Evolutionary conservation across 768 basidiomycete species (phyloP).

Genomic region (Leccinum pellstonianum): DNA sequence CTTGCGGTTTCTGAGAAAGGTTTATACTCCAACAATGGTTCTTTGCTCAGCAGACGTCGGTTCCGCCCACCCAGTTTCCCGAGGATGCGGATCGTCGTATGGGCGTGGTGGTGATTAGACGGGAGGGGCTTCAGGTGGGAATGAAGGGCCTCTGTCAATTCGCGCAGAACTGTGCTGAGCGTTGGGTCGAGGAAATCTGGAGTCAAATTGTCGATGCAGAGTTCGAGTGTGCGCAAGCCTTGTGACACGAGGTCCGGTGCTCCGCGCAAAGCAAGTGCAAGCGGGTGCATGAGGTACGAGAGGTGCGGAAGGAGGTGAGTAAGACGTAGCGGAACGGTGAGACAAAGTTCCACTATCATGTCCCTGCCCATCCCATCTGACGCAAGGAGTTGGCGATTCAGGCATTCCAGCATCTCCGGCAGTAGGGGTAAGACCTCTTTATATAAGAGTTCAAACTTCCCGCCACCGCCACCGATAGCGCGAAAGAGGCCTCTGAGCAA

Average conservation of each 20-base stretch:
- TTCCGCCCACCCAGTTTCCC: constrained; percentile 97
- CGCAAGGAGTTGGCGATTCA: constrained; percentile 85
- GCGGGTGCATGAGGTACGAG: constrained; percentile 92
- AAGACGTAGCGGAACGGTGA: constrained; percentile 93
- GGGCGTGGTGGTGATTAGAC: constrained; percentile 83
- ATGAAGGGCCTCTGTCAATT: constrained; percentile 93
- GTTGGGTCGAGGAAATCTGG: constrained; percentile 98
- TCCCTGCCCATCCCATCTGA: constrained; percentile 83
- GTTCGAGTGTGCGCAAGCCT: constrained; percentile 91
- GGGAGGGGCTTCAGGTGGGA: constrained; percentile 89
- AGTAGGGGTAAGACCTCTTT: constrained; percentile 94
- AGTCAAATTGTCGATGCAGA: constrained; percentile 99
- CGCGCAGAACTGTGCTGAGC: constrained; percentile 85
- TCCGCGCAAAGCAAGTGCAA: constrained; percentile 87
- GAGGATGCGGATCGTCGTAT: constrained; percentile 92
- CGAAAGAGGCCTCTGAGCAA: constrained; percentile 91
- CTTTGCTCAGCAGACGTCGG: constrained; percentile 77
- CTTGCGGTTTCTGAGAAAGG: constrained; percentile 70
- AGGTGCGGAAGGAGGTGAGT: constrained; percentile 96
- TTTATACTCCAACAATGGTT: constrained; percentile 71
- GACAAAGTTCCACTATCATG: constrained; percentile 94
- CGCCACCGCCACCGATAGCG: constrained; percentile 87
- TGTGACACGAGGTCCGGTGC: constrained; percentile 89
- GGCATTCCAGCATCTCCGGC: constrained; percentile 94
- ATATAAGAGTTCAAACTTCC: constrained; percentile 91